A percentile compares a stretch with the other conserved stretches of the same genome.
Evolutionary conservation across 75 land plant species (phyloP).

Genomic region (Cunninghamia lanceolata): DNA sequence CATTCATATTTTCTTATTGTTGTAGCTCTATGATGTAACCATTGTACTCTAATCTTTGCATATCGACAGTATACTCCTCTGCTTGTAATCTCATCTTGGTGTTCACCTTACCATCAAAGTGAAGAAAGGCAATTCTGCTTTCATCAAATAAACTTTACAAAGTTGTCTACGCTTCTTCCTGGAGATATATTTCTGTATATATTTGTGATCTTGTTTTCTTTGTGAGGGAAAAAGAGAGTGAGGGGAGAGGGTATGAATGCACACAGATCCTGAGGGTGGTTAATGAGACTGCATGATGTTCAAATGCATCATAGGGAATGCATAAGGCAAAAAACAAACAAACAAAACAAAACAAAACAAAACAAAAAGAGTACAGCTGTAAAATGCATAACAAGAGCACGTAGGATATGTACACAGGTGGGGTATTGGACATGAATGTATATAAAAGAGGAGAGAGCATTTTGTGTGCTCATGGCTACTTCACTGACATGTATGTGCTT

Average conservation of each 20-base stretch:
- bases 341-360: too few relatives aligned
- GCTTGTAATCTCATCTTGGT: background rate
- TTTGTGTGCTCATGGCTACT: background rate
- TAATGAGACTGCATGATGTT: background rate
- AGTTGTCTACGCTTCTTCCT: background rate
- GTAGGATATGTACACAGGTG: background rate
- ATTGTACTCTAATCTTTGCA: background rate
- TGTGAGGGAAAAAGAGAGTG: background rate
- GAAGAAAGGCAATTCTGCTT: background rate
- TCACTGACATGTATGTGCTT: background rate
- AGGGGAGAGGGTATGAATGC: background rate
- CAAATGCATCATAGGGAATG: background rate
- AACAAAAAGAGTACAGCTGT: background rate
- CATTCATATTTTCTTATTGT: background rate
- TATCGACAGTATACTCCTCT: background rate
- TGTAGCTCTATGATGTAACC: background rate
- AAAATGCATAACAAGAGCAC: background rate
- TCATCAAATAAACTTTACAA: background rate
- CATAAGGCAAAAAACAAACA: background rate
- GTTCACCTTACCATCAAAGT: background rate
- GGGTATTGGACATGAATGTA: background rate
- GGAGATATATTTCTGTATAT: background rate
- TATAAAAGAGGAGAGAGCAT: background rate
- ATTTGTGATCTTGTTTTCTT: background rate
- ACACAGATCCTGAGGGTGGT: background rate